Evolutionary conservation across 495 filamentous ascomycete species (phyloP).

Genomic region (Penicillium lividum): DNA sequence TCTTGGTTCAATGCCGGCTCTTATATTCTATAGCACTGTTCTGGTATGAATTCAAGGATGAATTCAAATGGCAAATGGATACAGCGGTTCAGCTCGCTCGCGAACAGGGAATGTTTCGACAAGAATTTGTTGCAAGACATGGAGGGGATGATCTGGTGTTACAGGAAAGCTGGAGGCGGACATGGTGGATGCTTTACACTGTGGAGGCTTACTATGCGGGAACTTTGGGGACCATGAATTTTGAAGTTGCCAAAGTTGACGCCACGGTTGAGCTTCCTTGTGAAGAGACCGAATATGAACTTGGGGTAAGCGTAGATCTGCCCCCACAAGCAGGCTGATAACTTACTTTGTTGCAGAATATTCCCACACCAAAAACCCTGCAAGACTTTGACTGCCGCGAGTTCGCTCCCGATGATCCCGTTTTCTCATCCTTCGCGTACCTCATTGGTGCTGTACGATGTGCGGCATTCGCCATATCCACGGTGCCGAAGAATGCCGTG

Average conservation of each 20-base stretch:
- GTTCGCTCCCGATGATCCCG: constrained; percentile 60
- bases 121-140: constrained; percentile 21
- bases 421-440: constrained; percentile 79
- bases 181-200: constrained; percentile 40
- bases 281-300: constrained; percentile 69
- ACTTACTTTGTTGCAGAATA: constrained; percentile 46
- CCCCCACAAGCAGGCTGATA: background rate
- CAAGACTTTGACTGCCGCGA: constrained; percentile 71
- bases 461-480: constrained; percentile 26
- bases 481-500: constrained; percentile 15
- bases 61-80: constrained; percentile 26
- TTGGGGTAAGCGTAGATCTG: constrained; percentile 51
- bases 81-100: constrained; percentile 39
- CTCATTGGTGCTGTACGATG: constrained; percentile 57
- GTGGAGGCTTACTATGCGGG: constrained; percentile 34
- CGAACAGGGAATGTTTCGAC: constrained; percentile 26
- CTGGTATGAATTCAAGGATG: constrained; percentile 31
- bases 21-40: constrained; percentile 37
- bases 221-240: constrained; percentile 35
- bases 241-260: constrained; percentile 55
- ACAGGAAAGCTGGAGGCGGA: constrained; percentile 36
- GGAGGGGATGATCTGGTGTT: constrained; percentile 25
- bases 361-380: constrained; percentile 61
- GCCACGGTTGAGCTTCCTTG: constrained; percentile 70
- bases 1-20: constrained; percentile 31